Conservation (phyloP, 495 filamentous ascomycete genomes). For the Pseudevernia furfuracea region DNA sequence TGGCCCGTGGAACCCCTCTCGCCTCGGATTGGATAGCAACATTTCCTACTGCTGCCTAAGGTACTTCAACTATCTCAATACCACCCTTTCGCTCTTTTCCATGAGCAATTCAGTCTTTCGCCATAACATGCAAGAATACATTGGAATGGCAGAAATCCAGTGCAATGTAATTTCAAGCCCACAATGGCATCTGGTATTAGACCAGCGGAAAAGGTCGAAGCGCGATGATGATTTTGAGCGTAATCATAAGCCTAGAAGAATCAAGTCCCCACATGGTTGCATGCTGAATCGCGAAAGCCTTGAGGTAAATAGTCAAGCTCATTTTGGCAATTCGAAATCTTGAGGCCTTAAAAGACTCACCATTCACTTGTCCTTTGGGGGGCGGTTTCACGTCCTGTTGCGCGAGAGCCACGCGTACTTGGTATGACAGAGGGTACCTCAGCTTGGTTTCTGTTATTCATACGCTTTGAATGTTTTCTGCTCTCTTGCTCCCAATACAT, state of each 20-base stretch:
- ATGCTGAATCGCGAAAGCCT: background rate
- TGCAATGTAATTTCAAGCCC: background rate
- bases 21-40: conserved; percentile 6
- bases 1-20: background rate
- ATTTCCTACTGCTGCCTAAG: background rate
- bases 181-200: background rate
- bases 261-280: background rate
- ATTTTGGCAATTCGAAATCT: no score
- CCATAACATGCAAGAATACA: background rate
- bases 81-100: background rate
- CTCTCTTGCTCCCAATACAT: no score
- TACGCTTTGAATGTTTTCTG: background rate
- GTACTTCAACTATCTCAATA: background rate
- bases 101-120: background rate
- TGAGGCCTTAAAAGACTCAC: background rate
- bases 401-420: no score
- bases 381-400: background rate
- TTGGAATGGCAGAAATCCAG: background rate
- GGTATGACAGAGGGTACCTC: no score
- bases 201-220: background rate
- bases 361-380: no score
- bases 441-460: background rate
- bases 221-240: background rate
- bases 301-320: background rate
- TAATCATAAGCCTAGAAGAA: background rate